Evolutionary conservation across 2,329 filamentous ascomycete species (phyloP), one percentile per base, ranked within the genome.

Genomic region (Ceratocystis diversiconidia): DNA sequence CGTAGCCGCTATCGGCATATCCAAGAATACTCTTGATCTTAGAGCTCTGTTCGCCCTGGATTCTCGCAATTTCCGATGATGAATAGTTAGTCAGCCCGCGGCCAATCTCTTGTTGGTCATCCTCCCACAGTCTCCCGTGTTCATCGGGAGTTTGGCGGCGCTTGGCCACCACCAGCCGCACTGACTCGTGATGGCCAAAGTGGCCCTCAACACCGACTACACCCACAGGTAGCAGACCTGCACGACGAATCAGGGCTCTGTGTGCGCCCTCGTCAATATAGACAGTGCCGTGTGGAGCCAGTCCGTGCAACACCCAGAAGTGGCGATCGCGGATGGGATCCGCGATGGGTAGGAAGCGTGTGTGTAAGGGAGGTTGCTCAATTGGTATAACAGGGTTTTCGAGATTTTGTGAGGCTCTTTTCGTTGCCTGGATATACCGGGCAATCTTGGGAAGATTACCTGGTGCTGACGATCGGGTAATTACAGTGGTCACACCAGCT

Each of bases 261-360:
- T 91, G 86, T 2, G 92, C 92, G 52, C 94, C 94, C n/a, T 84
- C 78, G 77, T 99, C 94, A 71, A 99, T 95, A 76, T 90, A 97
- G 30, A 99, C 74, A 1, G 88, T 95, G 15, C 94, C 94, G 72
- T 95, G 92, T 0, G 94, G 90, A 28, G 87, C 86, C 10, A 96
- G 84, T 8, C 92, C 94, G 75, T 99, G 90, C 0, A 97, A 81
- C 61, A 99, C 86, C 94, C 94, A 99, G 80, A 99, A 97, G 73
- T 94, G 91, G 68, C 92, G 87, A 74, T 96, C 94, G 66, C 90
- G 86, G 67, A 97, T 94, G 0, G 92, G 92, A 30, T 89, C 85
- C 0, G 82, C 79, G 8, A 90, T 90, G 0, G 92, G 90, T 12
- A 96, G 80, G 79, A 99, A 99, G 66, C 94, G 87, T 2, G 94